Base-by-base conservation (phyloP, 129 eudicot genomes). In the Kitagawia praeruptora region DNA sequence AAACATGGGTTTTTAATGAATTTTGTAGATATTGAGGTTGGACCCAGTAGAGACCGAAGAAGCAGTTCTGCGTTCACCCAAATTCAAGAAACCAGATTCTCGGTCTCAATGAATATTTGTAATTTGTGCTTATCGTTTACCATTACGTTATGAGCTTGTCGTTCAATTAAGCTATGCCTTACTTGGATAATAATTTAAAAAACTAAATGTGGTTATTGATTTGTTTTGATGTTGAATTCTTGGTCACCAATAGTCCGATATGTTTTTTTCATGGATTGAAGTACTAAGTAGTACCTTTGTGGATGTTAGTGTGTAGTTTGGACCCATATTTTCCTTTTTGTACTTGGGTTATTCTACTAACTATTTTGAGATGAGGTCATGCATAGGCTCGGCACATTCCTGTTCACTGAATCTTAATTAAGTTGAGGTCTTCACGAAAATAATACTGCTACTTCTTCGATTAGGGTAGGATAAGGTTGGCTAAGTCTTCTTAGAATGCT, bases 21-120 rank as follows among this genome's bases (percentile, higher is more conserved):
- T 47, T 49, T 71, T 63, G 77, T 77, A 93, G 98, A 89, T 93
- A 78, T 74, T 90, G 77, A 85, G 98, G 77, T 88, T 97, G 38
- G 97, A 93, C 82, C 98, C 97, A 41, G 87, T 82, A 51, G 96
- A 91, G 85, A 88, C 96, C 2, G 98, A 93, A 79, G 97, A 93
- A 88, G 96, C 97, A 79, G 90, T 93, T 82, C 90, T 93, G 49
- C 87, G 96, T 34, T 85, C 91, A 87, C 98, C 98, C 53, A 87
- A 90, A 77, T 89, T 91, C 45, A 67, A 25, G 76, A 83, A 46
- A 79, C 77, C 82, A 47, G 75, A 70, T 21, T 70, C 70, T 74
- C 76, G 78, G 5, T 83, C 67, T 48, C 41, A 78, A 74, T 79
- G 38, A 78, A 5, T 54, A 54, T 8, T 61, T 61, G 12, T 3